Percentiles rank a stretch among this genome's conserved stretches.
Conservation (phyloP, 2,329 filamentous ascomycete genomes). For the Fusarium austroafricanum region DNA sequence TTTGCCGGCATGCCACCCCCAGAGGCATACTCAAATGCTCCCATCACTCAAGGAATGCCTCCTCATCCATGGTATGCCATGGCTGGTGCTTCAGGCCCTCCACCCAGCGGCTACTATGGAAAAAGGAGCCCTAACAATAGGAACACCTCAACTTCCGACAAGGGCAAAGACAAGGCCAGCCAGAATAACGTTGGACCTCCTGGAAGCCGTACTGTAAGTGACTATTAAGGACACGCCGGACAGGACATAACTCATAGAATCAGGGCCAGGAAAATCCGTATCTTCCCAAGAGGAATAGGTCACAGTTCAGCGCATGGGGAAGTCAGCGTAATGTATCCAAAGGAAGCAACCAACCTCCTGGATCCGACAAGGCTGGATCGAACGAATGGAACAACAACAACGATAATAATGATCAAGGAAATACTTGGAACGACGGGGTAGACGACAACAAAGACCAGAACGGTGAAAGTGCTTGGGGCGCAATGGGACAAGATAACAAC, state of each 20-base stretch:
- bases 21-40: conserved; percentile 43
- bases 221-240: neutral
- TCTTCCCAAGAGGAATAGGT: conserved; percentile 33
- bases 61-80: conserved; percentile 38
- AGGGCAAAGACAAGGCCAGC: conserved; percentile 41
- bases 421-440: neutral
- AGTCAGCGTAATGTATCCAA: conserved; percentile 33
- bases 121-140: conserved; percentile 15
- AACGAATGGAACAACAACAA: conserved; percentile 29
- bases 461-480: neutral
- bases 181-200: conserved; percentile 49
- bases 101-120: conserved; percentile 4
- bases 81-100: conserved; percentile 35
- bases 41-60: conserved; percentile 49
- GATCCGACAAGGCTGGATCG: conserved; percentile 26
- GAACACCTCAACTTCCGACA: conserved; percentile 27
- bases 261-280: conserved; percentile 46
- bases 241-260: conserved; percentile 17
- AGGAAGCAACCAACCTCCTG: conserved; percentile 3
- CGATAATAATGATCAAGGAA: conserved; percentile 17
- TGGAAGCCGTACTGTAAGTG: conserved; percentile 34
- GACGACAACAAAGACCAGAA: neutral
- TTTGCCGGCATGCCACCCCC: conserved; percentile 14
- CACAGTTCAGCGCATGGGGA: conserved; percentile 33
- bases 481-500: neutral